A percentile compares a stretch with the other conserved stretches of the same genome.
These are phyloP conservation scores for Amanita pallidorosea DNA, from an alignment of 768 basidiomycete genomes.

Conservation along the genomic window DNA sequence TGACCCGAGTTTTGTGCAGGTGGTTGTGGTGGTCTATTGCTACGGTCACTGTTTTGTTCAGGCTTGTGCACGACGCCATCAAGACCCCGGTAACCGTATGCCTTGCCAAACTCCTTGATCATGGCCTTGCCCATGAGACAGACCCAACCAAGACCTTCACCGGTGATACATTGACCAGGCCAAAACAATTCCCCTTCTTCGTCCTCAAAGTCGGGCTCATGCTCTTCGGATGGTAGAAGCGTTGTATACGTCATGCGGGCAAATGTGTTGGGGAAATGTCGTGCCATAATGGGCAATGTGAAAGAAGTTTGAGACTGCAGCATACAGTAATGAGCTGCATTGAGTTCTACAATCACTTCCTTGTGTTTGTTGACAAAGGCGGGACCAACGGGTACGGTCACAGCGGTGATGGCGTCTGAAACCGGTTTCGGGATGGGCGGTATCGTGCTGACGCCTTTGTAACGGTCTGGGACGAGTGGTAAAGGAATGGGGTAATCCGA, in stretches of 20 bases:
- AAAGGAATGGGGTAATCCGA: conserved; percentile 22
- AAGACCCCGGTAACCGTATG: conserved; percentile 62
- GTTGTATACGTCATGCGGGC: conserved; percentile 61
- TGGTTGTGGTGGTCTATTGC: not conserved
- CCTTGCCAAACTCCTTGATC: conserved; percentile 73
- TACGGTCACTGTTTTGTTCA: conserved; percentile 18
- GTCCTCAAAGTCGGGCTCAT: conserved; percentile 76
- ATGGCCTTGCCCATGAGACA: conserved; percentile 81
- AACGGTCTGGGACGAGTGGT: conserved; percentile 27
- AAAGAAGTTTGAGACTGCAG: conserved; percentile 39
- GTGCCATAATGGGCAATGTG: conserved; percentile 56
- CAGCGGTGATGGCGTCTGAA: conserved; percentile 30
- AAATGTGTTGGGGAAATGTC: conserved; percentile 68
- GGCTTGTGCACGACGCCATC: conserved; percentile 68
- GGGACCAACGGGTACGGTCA: conserved; percentile 33
- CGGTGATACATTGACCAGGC: conserved; percentile 64
- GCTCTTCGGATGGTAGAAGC: conserved; percentile 53
- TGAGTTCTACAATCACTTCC: conserved; percentile 26
- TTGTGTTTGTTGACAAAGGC: conserved; percentile 31
- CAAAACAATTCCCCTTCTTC: conserved; percentile 82
- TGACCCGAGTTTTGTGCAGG: not conserved
- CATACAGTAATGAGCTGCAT: conserved; percentile 36
- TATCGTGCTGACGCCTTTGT: conserved; percentile 22
- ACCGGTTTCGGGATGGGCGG: conserved; percentile 31
- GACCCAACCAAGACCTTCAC: conserved; percentile 80